Base-by-base conservation (phyloP, 2,329 filamentous ascomycete genomes). In the Arthrobotrys megalospora region DNA sequence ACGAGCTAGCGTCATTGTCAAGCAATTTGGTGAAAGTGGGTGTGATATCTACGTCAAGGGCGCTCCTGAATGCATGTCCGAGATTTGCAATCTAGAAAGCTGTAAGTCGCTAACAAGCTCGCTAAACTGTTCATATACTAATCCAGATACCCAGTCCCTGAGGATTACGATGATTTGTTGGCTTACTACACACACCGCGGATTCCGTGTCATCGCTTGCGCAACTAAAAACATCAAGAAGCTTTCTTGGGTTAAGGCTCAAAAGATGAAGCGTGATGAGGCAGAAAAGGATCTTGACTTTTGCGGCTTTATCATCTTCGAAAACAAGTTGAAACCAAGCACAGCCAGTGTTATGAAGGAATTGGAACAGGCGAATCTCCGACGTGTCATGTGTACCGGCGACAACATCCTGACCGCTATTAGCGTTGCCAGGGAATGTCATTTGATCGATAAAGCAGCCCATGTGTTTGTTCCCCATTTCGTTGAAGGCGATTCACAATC, bases 291-390 rank as follows among this genome's bases (percentile, higher is more conserved):
- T 36, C 88, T 99, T 10, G 90, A 95, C 53, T 98, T 99, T 82
- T 88, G 94, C 41, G 96, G 96, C 4, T 99, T 99, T 85, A 98
- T 99, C 83, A 91, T 99, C 67, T 99, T 99, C 82, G 96, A 99
- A 85, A 99, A 99, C 86, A 99, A 99, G 85, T 86, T 99, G 79
- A 99, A 99, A 84, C 91, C 93, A 0, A 94, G 90, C 19, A 97
- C 95, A 0, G 88, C 92, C 0, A 88, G 88, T 0, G 92, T 97
- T 38, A 89, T 99, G 28, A 88, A 92, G 70, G 94, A 98, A 85
- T 88, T 99, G 2, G 88, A 90, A 36, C 87, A 91, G 65, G 95
- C 96, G 6, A 92, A 92, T 70, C 97, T 99, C 80, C 90, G 93
- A 41, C 91, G 92, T 32, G 90, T 97, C 64, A 99, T 99, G 96